phyloP scores from a whole-genome alignment of 345 rosid species.

The Aurinia saxatilis region DNA sequence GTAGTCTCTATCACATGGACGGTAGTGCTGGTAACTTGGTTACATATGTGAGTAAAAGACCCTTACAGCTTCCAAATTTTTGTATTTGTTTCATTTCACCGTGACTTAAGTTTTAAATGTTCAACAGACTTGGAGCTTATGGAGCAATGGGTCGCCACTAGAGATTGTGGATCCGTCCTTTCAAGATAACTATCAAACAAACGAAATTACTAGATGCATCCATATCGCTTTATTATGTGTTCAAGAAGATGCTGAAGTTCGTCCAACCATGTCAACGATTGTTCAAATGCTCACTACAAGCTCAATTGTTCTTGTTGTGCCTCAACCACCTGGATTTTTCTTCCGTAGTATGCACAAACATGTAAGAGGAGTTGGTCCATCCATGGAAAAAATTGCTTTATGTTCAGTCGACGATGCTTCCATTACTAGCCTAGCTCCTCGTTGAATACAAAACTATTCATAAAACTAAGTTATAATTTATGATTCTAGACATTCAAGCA shows the following conservation, averaged over 20 bases:
- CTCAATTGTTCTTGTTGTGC: neutral
- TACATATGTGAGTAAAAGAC: conserved; percentile 24
- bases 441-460: conserved; percentile 3
- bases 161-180: conserved; percentile 38
- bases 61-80: neutral
- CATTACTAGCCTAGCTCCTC: conserved; percentile 32
- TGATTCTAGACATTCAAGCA: too few species aligned
- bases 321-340: conserved; percentile 4
- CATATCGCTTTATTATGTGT: conserved; percentile 41
- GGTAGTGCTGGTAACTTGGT: neutral
- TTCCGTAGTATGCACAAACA: neutral
- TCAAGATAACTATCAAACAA: conserved; percentile 1
- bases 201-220: conserved; percentile 25
- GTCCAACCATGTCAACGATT: conserved; percentile 42
- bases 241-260: conserved; percentile 40
- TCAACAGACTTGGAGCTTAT: conserved; percentile 42
- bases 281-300: conserved; percentile 19
- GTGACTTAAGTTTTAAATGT: neutral
- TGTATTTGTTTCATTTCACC: neutral
- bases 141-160: conserved; percentile 35
- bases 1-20: conserved; percentile 1
- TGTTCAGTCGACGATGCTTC: conserved; percentile 29
- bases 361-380: neutral
- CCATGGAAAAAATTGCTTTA: neutral
- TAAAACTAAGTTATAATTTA: neutral